Percentiles rank a stretch among this genome's conserved stretches.
Evolutionary conservation across 2,329 filamentous ascomycete species (phyloP).

Genomic region (Periconia sp.): DNA sequence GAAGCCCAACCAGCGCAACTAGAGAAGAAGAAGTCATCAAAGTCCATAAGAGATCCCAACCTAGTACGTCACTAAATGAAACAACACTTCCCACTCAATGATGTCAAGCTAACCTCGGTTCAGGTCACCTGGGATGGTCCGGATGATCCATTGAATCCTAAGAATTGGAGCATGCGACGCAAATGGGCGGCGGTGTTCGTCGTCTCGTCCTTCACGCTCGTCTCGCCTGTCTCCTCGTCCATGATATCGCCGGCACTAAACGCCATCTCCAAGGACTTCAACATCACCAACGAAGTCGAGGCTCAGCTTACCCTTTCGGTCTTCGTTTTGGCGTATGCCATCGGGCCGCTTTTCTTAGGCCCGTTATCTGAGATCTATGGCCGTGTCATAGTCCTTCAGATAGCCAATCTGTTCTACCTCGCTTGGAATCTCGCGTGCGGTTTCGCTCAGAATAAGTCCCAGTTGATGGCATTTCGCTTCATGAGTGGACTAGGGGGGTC

Average conservation of each 20-base stretch:
- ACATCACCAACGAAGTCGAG: conserved; percentile 40
- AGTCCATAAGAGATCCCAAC: conserved; percentile 40
- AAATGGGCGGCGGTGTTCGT: conserved; percentile 55
- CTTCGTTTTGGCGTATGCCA: conserved; percentile 48
- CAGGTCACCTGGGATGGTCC: conserved; percentile 55
- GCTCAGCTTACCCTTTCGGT: conserved; percentile 45
- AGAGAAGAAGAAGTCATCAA: conserved; percentile 32
- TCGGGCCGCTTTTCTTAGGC: conserved; percentile 46
- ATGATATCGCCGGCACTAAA: conserved; percentile 47
- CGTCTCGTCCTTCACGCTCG: conserved; percentile 49
- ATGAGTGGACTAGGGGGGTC: conserved; percentile 30
- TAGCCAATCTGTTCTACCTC: conserved; percentile 47
- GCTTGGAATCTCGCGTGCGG: conserved; percentile 49
- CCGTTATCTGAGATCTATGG: conserved; percentile 49
- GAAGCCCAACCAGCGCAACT: conserved; percentile 26
- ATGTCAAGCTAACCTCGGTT: not conserved
- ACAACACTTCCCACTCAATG: not conserved
- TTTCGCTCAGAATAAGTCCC: conserved; percentile 37
- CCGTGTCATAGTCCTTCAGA: conserved; percentile 44
- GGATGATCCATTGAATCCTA: conserved; percentile 54
- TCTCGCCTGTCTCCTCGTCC: conserved; percentile 48
- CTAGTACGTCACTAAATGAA: conserved; percentile 32
- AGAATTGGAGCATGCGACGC: conserved; percentile 52
- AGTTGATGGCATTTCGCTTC: conserved; percentile 31
- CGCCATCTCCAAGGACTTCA: conserved; percentile 39